Evolutionary conservation across 2,329 filamentous ascomycete species (phyloP).

Genomic region (Sporothrix euskadiensis): DNA sequence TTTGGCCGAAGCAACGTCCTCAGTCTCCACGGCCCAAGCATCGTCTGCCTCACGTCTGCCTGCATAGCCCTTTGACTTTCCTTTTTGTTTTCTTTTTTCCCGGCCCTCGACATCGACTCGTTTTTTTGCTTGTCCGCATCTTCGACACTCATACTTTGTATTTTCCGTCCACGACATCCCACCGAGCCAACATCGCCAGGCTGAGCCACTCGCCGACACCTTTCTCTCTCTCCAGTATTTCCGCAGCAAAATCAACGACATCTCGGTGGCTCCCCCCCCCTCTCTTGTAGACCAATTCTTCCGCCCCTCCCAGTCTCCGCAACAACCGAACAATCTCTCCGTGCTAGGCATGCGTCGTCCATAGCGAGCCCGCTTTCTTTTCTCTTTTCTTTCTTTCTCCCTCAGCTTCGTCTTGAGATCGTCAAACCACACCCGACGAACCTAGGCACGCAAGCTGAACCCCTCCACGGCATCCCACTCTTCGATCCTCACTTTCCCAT

Average conservation of each 20-base stretch:
- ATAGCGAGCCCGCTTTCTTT: constrained; percentile 24
- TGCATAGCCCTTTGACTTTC: not conserved
- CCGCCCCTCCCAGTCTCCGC: constrained; percentile 4
- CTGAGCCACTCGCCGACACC: not conserved
- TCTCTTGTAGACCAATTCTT: constrained; percentile 3
- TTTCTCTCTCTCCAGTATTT: not conserved
- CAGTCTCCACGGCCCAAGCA: not conserved
- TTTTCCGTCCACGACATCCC: not conserved
- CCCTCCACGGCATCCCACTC: not conserved
- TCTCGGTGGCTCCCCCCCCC: not conserved
- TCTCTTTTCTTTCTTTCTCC: not conserved
- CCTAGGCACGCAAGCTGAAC: not conserved
- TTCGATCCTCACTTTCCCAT: not conserved
- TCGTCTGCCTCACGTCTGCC: constrained; percentile 11
- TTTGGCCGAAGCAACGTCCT: not conserved
- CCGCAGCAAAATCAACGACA: not conserved
- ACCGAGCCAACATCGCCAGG: not conserved
- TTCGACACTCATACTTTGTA: not conserved
- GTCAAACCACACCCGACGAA: not conserved
- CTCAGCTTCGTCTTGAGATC: constrained; percentile 7
- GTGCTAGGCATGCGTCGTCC: constrained; percentile 31
- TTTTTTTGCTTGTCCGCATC: not conserved
- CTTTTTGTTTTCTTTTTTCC: constrained; percentile 9
- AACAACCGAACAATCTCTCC: constrained; percentile 9
- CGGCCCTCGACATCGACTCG: not conserved